Base-by-base conservation (phyloP, 345 rosid genomes). In the Pelargonium nanum region DNA sequence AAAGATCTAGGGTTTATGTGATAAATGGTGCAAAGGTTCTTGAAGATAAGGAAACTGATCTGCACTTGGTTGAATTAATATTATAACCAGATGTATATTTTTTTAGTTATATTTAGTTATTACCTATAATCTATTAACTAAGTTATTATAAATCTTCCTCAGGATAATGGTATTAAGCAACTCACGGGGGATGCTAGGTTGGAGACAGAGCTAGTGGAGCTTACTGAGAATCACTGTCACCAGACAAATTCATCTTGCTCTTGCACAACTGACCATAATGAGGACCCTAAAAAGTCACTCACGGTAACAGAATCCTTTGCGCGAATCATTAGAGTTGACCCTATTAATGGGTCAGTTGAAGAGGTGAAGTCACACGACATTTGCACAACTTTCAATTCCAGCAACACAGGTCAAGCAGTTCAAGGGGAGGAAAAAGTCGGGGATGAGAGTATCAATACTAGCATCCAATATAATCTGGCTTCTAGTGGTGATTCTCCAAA, bases 151-250 rank as follows among this genome's bases (percentile, higher is more conserved):
- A 66, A 65, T 72, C 61, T 74, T 67, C 67, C 57, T 65, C 81
- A 75, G 85, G 85, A 66, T 68, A 34, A 67, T 24, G 60, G 53
- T 54, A 45, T 56, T n/a, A 55, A 67, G 40, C 70, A 57, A 72
- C 60, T 23, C n/a, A 59, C 68, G 54, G 66, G 59, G 62, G 59
- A 57, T 26, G 60, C 60, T 62, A 70, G 60, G 19, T 30, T 66
- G 34, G 63, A 34, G 63, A 56, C 55, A 2, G 61, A 28, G 60
- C 26, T 19, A 1, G 30, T 19, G 5, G 56, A 58, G 26, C 55
- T 57, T 55, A 34, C 12, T 58, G 51, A 30, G 30, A 53, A 34
- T 65, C 22, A 32, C 68, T 68, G 62, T 61, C 68, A 68, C 26
- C 65, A 61, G 67, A 62, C 13, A 55, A 61, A 51, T 26, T 56